Evolutionary conservation across 176 grass and related monocot genomes (phyloP).

Genomic region (Avena insularis): DNA sequence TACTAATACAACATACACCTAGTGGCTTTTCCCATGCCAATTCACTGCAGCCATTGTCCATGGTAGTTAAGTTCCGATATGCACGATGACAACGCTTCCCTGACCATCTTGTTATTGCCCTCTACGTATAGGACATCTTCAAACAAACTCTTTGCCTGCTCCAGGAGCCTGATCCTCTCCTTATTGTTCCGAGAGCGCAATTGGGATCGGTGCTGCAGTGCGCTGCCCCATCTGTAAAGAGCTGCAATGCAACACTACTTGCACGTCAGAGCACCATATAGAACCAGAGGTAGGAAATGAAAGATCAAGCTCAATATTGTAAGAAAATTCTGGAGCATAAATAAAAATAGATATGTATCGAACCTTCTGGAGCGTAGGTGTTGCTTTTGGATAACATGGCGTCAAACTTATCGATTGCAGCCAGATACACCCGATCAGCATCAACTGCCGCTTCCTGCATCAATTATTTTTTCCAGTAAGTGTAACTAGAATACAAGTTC

Average conservation of each 20-base stretch:
- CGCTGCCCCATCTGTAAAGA: slow-evolving; percentile 87
- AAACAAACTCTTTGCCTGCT: slow-evolving; percentile 90
- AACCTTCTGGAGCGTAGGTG: slow-evolving; percentile 83
- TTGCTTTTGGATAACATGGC: slow-evolving; percentile 82
- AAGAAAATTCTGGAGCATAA: not conserved
- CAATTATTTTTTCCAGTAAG: slow-evolving; percentile 15
- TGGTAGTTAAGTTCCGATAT: slow-evolving; percentile 89
- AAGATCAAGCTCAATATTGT: not conserved
- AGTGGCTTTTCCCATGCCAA: not conserved
- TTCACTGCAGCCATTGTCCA: slow-evolving; percentile 53
- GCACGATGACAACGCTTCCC: slow-evolving; percentile 82
- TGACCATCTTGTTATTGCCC: slow-evolving; percentile 65
- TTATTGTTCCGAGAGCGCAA: slow-evolving; percentile 57
- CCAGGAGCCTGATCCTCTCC: slow-evolving; percentile 85
- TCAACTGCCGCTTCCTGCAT: slow-evolving; percentile 85
- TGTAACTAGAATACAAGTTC: not conserved
- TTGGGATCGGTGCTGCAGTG: slow-evolving; percentile 80
- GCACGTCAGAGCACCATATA: not conserved
- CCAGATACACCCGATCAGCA: slow-evolving; percentile 83
- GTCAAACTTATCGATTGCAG: slow-evolving; percentile 96
- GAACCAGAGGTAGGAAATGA: not conserved
- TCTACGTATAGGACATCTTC: slow-evolving; percentile 89
- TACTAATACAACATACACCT: not conserved
- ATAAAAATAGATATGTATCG: not conserved
- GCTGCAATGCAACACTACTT: slow-evolving; percentile 55